Base-by-base conservation (phyloP, 2,329 filamentous ascomycete genomes). In the Botrytis medusae region DNA sequence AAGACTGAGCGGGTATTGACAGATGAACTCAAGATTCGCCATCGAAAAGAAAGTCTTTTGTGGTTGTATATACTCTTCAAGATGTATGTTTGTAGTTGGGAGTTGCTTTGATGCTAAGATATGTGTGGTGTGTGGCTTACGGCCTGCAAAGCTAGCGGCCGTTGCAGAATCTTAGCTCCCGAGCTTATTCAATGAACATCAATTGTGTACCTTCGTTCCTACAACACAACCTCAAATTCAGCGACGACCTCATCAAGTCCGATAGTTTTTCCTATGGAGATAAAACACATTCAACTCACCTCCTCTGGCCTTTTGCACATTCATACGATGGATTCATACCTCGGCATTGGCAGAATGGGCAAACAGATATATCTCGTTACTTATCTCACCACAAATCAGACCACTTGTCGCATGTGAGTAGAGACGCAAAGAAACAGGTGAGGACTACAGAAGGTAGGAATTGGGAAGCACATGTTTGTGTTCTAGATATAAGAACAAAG, bases 361-460 rank as follows among this genome's bases (percentile, higher is more conserved):
- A 37, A 34, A 37, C 61, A 44, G 37, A n/a, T 20, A 42, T 40
- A 62, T n/a, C 60, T 42, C 8, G 25, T 62, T 62, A 51, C 22
- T n/a, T 29, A 10, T 70, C 68, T 70, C 68, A 22, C 57, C 68
- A 70, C 34, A 48, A 63, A 46, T 70, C 68, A 62, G 68, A 63
- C 68, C 54, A 63, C 29, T 34, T 70, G 22, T 32, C n/a, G 32
- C 32, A 68, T 16, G 46, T 54, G 40, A 29, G 64, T 2, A 68
- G 32, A 68, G 25, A 9, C 12, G 34, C 64, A 68, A 10, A 48
- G 40, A 62, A 63, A 63, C 57, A n/a, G 40, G 57, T 62, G 51
- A 57, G 18, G 34, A 37, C 6, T n/a, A 62, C 20, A 5, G 22
- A 37, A 71, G 46, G 29, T 20, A 48, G 42, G 69, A 62, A 44